These are phyloP conservation scores for Punctularia strigosozonata DNA, from an alignment of 768 basidiomycete genomes.

Conservation along the genomic window DNA sequence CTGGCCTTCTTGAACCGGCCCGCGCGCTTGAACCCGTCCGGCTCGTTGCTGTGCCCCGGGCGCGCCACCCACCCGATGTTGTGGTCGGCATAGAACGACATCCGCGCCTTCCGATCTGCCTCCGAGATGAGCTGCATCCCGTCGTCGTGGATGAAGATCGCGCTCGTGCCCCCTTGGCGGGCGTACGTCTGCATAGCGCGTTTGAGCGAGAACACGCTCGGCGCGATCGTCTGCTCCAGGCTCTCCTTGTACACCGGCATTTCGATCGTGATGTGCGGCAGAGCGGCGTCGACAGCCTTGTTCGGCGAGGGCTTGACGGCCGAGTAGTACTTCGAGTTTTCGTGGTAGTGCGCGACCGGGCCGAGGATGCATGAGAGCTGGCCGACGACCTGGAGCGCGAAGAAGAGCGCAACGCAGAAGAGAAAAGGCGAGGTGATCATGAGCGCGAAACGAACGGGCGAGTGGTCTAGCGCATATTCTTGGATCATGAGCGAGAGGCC, in stretches of 20 bases:
- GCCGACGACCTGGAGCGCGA: slow-evolving; percentile 56
- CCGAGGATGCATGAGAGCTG: slow-evolving; percentile 61
- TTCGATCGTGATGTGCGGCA: slow-evolving; percentile 72
- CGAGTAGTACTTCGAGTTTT: slow-evolving; percentile 79
- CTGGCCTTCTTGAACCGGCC: slow-evolving; percentile 92
- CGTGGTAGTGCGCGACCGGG: slow-evolving; percentile 76
- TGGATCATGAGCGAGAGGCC: slow-evolving; percentile 47
- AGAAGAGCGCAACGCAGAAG: slow-evolving; percentile 71
- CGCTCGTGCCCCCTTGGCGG: slow-evolving; percentile 74
- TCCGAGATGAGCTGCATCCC: slow-evolving; percentile 59
- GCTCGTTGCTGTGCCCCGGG: slow-evolving; percentile 47
- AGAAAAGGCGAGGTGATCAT: slow-evolving; percentile 56
- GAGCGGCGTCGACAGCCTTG: slow-evolving; percentile 45
- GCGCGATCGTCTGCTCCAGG: slow-evolving; percentile 64
- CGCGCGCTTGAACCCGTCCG: slow-evolving; percentile 67
- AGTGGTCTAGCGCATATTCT: slow-evolving; percentile 58
- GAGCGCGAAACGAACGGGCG: slow-evolving; percentile 55
- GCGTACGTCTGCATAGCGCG: slow-evolving; percentile 89
- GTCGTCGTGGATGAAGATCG: slow-evolving; percentile 77
- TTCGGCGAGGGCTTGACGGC: slow-evolving; percentile 51
- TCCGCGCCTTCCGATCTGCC: slow-evolving; percentile 53
- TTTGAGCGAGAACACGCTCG: slow-evolving; percentile 68
- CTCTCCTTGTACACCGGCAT: slow-evolving; percentile 87
- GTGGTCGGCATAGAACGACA: slow-evolving; percentile 64
- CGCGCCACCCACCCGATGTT: slow-evolving; percentile 80